phyloP scores from a whole-genome alignment of 805 yeast genomes.

The Debaryomyces maramus region DNA sequence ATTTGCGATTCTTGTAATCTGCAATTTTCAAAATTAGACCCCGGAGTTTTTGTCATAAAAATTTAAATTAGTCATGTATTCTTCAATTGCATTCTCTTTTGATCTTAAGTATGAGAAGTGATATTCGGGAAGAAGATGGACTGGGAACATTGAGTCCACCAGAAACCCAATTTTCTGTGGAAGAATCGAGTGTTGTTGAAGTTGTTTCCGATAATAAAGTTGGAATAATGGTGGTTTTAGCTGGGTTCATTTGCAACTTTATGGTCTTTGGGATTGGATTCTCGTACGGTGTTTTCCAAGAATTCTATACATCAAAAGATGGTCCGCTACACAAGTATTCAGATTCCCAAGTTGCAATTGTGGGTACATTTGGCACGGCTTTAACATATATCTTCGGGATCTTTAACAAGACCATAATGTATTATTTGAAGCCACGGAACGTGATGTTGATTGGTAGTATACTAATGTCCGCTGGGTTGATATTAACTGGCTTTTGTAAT shows the following conservation, averaged over 20 bases:
- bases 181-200: neutral
- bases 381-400: constrained; percentile 29
- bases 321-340: constrained; percentile 28
- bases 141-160: too few species aligned
- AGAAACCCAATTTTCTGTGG: too few species aligned
- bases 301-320: constrained; percentile 24
- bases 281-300: constrained; percentile 39
- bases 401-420: constrained; percentile 20
- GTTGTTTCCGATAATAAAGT: neutral
- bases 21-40: too few species aligned
- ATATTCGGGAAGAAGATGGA: too few species aligned
- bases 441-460: constrained; percentile 28
- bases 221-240: constrained; percentile 13
- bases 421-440: constrained; percentile 15
- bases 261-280: constrained; percentile 37
- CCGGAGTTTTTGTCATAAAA: too few species aligned
- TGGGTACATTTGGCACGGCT: constrained; percentile 34
- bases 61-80: too few species aligned
- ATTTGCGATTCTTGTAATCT: too few species aligned
- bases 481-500: constrained; percentile 24
- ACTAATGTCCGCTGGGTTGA: constrained; percentile 26
- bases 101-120: too few species aligned
- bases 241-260: constrained; percentile 27
- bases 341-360: constrained; percentile 28
- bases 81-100: too few species aligned